Conservation (phyloP, 2,329 filamentous ascomycete genomes). For the Leptographium lundbergii region DNA sequence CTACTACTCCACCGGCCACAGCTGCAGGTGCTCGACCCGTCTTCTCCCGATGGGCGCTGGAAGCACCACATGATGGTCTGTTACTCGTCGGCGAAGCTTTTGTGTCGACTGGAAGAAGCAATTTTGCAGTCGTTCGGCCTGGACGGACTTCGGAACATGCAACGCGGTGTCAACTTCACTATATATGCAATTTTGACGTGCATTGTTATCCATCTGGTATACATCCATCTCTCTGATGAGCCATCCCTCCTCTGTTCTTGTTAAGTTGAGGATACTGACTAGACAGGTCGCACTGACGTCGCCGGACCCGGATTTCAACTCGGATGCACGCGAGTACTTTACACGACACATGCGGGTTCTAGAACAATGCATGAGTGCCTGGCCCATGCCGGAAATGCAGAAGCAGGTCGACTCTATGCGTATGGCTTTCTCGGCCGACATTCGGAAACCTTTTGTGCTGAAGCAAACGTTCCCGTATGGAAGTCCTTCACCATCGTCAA, state of each 20-base stretch:
- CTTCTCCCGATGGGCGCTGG: conserved; percentile 60
- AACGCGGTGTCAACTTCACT: conserved; percentile 85
- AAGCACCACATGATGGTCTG: conserved; percentile 80
- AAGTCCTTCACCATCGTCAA: conserved; percentile 45
- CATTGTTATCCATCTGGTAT: conserved; percentile 83
- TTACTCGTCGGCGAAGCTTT: conserved; percentile 68
- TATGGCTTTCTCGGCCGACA: conserved; percentile 82
- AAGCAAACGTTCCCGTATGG: conserved; percentile 81
- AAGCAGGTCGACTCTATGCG: conserved; percentile 80
- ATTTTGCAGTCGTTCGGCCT: conserved; percentile 66
- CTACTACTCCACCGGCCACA: conserved; percentile 85
- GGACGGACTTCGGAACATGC: conserved; percentile 77
- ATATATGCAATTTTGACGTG: conserved; percentile 89
- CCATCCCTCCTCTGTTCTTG: neutral
- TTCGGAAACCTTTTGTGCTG: conserved; percentile 72
- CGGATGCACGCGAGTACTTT: conserved; percentile 78
- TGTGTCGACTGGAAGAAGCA: conserved; percentile 80
- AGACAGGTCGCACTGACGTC: conserved; percentile 72
- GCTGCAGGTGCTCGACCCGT: conserved; percentile 64
- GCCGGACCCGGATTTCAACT: conserved; percentile 77
- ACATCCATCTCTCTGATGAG: conserved; percentile 21
- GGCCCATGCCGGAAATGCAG: conserved; percentile 83
- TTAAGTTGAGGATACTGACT: neutral
- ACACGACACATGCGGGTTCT: conserved; percentile 88
- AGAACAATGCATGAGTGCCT: conserved; percentile 69